Conservation (phyloP, 306 rosid species). For the Quercus ilex region DNA sequence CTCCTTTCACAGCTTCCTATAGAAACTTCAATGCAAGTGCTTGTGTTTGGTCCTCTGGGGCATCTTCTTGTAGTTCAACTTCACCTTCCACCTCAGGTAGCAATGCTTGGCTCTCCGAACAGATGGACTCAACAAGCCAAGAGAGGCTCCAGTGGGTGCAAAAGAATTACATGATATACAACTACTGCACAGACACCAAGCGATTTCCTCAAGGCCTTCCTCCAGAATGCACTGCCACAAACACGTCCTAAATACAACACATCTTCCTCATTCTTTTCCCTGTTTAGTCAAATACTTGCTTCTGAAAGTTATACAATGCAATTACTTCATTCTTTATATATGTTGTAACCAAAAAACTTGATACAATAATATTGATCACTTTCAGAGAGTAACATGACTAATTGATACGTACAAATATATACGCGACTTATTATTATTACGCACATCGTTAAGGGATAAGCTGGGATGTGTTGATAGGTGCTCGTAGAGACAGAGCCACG, state of each 20-base stretch:
- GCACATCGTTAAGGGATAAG: too few species aligned
- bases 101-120: conserved; percentile 39
- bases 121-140: conserved; percentile 38
- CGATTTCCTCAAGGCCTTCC: conserved; percentile 72
- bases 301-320: background rate
- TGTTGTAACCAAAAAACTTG: background rate
- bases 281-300: background rate
- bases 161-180: conserved; percentile 61
- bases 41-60: conserved; percentile 50
- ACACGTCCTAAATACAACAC: conserved; percentile 7
- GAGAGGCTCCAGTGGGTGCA: conserved; percentile 57
- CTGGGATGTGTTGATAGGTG: too few species aligned
- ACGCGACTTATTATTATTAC: too few species aligned
- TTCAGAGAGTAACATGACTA: too few species aligned
- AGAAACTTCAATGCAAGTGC: conserved; percentile 41
- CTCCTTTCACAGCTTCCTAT: conserved; percentile 65
- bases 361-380: too few species aligned
- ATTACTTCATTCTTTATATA: conserved; percentile 2
- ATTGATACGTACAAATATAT: too few species aligned
- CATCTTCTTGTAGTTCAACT: conserved; percentile 41
- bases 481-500: too few species aligned
- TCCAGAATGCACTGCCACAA: conserved; percentile 42
- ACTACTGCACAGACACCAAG: conserved; percentile 53
- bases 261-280: background rate
- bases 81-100: conserved; percentile 8